phyloP scores from a whole-genome alignment of 345 rosid genomes.

The Boechera retrofracta region DNA sequence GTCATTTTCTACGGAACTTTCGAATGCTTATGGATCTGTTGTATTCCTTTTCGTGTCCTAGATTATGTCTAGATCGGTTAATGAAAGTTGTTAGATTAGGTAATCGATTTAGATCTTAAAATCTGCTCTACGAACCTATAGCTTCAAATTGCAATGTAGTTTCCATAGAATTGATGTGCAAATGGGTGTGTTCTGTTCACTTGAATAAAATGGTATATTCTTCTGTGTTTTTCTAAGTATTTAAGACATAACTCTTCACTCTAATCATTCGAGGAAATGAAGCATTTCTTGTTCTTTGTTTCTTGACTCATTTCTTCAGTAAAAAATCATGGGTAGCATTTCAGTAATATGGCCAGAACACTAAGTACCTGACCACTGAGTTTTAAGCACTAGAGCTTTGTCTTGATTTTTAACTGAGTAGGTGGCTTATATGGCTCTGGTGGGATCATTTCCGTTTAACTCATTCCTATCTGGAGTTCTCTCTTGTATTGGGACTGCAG shows the following conservation, averaged over 20 bases:
- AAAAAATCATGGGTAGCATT: not conserved
- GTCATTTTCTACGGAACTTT: not conserved
- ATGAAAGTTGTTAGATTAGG: not conserved
- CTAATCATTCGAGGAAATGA: not conserved
- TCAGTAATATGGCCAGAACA: not conserved
- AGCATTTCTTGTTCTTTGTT: constrained; percentile 3
- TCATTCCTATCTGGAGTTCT: constrained; percentile 99
- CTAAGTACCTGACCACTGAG: not conserved
- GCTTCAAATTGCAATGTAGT: constrained; percentile 5
- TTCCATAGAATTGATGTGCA: constrained; percentile 9
- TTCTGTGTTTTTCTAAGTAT: not conserved
- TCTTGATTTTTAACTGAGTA: constrained; percentile 40
- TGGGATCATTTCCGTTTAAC: constrained; percentile 98
- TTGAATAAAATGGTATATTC: not conserved
- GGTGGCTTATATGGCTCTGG: constrained; percentile 95
- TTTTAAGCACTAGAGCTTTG: not conserved
- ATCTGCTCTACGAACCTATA: not conserved
- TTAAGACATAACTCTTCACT: too few species aligned
- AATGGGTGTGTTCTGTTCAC: not conserved
- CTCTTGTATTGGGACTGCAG: constrained; percentile 95
- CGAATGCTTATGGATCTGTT: constrained; percentile 12
- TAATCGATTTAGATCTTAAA: constrained; percentile 18
- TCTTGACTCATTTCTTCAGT: not conserved
- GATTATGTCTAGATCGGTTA: not conserved
- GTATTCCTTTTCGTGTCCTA: not conserved